Conservation (phyloP, 1,139 yeast species). For the Trichomonascaceae sp. region DNA sequence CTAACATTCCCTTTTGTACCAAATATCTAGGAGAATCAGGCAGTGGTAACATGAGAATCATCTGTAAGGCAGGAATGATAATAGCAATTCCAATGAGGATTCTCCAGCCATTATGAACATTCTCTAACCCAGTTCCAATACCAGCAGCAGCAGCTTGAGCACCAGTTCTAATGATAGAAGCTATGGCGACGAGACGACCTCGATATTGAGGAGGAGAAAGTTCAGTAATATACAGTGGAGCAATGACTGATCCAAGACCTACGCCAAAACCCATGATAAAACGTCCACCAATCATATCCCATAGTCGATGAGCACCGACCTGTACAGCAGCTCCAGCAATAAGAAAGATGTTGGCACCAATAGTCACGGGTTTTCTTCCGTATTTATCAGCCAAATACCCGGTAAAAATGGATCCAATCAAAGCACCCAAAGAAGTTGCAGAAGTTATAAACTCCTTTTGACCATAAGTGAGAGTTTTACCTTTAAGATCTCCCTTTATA, state of each 20-base stretch:
- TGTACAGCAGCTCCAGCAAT: conserved; percentile 78
- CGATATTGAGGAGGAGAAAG: conserved; percentile 88
- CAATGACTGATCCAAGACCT: conserved; percentile 85
- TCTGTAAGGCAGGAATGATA: conserved; percentile 78
- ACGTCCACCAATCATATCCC: conserved; percentile 91
- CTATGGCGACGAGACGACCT: conserved; percentile 58
- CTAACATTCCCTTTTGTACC: conserved; percentile 61
- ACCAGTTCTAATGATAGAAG: conserved; percentile 73
- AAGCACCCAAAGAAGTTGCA: conserved; percentile 92
- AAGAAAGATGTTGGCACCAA: conserved; percentile 73
- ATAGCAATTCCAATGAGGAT: conserved; percentile 83
- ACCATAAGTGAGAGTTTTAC: conserved; percentile 51
- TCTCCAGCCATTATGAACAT: conserved; percentile 85
- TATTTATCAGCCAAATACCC: conserved; percentile 74
- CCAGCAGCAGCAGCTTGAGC: conserved; percentile 92
- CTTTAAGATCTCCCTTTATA: conserved; percentile 62
- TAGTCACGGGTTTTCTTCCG: conserved; percentile 69
- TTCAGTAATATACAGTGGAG: conserved; percentile 87
- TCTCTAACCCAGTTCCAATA: conserved; percentile 81
- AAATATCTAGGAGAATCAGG: conserved; percentile 95
- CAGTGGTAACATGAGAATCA: conserved; percentile 68
- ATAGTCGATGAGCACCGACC: conserved; percentile 67
- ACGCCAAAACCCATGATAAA: conserved; percentile 94
- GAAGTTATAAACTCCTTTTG: conserved; percentile 86
- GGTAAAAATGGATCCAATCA: conserved; percentile 68